Percentiles rank a stretch among this genome's conserved stretches.
Conservation (phyloP, 179 eudicot species). For the Spergularia azorica region DNA sequence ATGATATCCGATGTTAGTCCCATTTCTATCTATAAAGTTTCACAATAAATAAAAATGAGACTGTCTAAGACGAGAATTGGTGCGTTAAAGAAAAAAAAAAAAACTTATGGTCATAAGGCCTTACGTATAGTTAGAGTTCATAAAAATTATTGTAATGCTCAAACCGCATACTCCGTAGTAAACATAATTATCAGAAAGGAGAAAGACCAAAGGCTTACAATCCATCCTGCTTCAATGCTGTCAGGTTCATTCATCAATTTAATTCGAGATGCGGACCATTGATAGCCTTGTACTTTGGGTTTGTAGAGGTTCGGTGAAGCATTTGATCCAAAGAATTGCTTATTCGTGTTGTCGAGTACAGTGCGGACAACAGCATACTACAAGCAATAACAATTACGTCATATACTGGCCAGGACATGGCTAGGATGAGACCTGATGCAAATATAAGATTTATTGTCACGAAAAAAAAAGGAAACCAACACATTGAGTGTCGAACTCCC, state of each 20-base stretch:
- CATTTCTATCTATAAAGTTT: too few species aligned
- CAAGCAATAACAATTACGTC: background rate
- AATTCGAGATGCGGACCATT: slow-evolving; percentile 17
- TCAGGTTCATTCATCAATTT: slow-evolving; percentile 5
- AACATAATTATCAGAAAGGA: background rate
- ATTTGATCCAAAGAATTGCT: background rate
- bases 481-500: too few species aligned
- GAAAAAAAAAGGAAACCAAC: too few species aligned
- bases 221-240: slow-evolving; percentile 27
- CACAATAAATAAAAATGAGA: too few species aligned
- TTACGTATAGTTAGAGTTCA: too few species aligned
- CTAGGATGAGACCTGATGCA: too few species aligned
- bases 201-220: background rate
- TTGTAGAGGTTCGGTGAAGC: background rate
- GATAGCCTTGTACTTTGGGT: background rate
- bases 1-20: background rate
- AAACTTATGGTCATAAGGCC: background rate
- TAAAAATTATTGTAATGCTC: too few species aligned
- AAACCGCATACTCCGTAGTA: too few species aligned
- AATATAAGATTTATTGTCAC: too few species aligned
- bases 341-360: background rate
- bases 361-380: slow-evolving; percentile 18
- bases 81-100: background rate
- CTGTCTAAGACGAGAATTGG: too few species aligned
- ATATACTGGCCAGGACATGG: too few species aligned